phyloP scores from a whole-genome alignment of 495 filamentous ascomycete species.

The Penicillium cinerascens region DNA sequence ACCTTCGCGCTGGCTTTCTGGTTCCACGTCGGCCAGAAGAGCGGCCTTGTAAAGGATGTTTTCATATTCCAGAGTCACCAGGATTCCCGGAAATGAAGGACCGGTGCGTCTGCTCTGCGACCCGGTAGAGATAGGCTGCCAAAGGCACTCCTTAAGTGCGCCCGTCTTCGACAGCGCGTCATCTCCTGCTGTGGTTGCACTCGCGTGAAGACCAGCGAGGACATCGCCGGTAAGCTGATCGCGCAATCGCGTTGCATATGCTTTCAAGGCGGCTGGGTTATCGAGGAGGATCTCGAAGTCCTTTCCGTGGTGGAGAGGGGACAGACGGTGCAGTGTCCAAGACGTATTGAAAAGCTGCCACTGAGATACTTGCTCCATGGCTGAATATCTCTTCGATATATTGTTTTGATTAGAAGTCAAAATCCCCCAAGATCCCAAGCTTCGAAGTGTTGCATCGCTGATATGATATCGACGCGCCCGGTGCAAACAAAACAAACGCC shows the following conservation, averaged over 20 bases:
- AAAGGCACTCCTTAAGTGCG: slow-evolving; percentile 42
- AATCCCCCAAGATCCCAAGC: background rate
- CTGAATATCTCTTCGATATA: background rate
- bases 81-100: slow-evolving; percentile 33
- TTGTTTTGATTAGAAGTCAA: background rate
- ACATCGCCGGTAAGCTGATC: slow-evolving; percentile 51
- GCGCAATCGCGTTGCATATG: slow-evolving; percentile 48
- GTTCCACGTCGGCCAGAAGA: slow-evolving; percentile 26
- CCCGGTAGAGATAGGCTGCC: slow-evolving; percentile 36
- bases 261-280: slow-evolving; percentile 36
- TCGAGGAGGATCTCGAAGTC: slow-evolving; percentile 38
- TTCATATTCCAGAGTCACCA: slow-evolving; percentile 49
- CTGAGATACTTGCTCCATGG: slow-evolving; percentile 27
- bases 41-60: slow-evolving; percentile 47
- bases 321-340: slow-evolving; percentile 54
- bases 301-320: slow-evolving; percentile 48
- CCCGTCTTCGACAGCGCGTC: slow-evolving; percentile 44
- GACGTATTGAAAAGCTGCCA: slow-evolving; percentile 51
- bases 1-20: slow-evolving; percentile 11
- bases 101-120: background rate
- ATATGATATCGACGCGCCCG: slow-evolving; percentile 20
- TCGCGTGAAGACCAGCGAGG: slow-evolving; percentile 42
- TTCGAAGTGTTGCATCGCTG: background rate
- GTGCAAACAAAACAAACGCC: slow-evolving; percentile 28
- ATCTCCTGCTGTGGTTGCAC: slow-evolving; percentile 30